Conservation (phyloP, 495 filamentous ascomycete genomes). For the Talaromyces wortmannii region DNA sequence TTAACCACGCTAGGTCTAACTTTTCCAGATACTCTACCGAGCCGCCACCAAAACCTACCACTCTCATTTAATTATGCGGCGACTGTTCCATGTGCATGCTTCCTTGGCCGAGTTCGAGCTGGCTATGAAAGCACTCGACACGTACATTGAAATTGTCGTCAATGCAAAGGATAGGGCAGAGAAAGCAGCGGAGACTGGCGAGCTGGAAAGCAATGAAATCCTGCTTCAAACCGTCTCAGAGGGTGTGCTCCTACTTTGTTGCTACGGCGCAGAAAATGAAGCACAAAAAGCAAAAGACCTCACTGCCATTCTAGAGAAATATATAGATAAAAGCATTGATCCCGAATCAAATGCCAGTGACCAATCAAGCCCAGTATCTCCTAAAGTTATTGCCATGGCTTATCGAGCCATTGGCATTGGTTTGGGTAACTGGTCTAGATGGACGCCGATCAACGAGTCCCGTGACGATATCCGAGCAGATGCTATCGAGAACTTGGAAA, state of each 20-base stretch:
- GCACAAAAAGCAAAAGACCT: constrained; percentile 72
- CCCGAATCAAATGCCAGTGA: constrained; percentile 25
- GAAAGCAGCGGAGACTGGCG: constrained; percentile 69
- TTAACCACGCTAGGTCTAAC: neutral
- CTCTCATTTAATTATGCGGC: constrained; percentile 76
- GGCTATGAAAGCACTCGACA: constrained; percentile 78
- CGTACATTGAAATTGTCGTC: constrained; percentile 79
- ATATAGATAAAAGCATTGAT: constrained; percentile 43
- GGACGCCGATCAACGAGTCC: constrained; percentile 64
- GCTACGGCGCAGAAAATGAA: constrained; percentile 65
- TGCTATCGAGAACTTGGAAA: constrained; percentile 67
- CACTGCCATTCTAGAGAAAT: constrained; percentile 55
- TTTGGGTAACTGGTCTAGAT: constrained; percentile 76
- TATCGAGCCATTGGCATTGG: constrained; percentile 79
- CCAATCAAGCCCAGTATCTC: constrained; percentile 34
- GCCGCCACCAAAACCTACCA: constrained; percentile 91
- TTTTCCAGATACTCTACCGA: constrained; percentile 64
- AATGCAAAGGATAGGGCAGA: constrained; percentile 73
- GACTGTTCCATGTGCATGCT: constrained; percentile 83
- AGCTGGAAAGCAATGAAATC: constrained; percentile 69
- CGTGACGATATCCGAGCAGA: constrained; percentile 62
- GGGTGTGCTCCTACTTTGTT: constrained; percentile 73
- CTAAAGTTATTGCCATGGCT: constrained; percentile 52
- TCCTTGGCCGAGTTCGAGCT: constrained; percentile 82
- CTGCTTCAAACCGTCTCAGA: constrained; percentile 70